Percentiles rank a stretch among this genome's conserved stretches.
phyloP scores from a whole-genome alignment of 331 rosid genomes.

The Prunus yedoensis region DNA sequence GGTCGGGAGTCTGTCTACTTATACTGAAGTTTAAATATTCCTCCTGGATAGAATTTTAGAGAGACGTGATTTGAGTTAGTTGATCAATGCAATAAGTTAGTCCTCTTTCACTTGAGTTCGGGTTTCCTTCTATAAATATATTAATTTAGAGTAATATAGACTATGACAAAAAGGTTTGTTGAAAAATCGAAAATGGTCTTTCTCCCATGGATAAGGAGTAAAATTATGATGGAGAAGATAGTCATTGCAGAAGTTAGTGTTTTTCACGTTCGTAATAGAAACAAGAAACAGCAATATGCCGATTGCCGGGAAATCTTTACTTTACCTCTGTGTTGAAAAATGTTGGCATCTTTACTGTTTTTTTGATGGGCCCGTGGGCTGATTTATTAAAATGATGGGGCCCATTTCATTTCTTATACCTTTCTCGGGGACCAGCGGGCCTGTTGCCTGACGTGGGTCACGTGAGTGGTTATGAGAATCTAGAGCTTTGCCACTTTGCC shows the following conservation, averaged over 20 bases:
- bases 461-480: not conserved
- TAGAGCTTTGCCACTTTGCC: not conserved
- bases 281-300: not conserved
- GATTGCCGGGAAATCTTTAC: not conserved
- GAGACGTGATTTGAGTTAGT: too few species aligned
- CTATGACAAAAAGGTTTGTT: too few species aligned
- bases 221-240: not conserved
- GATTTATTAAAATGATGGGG: not conserved
- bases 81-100: too few species aligned
- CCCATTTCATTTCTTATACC: not conserved
- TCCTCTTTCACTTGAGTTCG: accelerated
- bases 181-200: too few species aligned
- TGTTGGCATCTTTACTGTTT: not conserved
- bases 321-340: not conserved
- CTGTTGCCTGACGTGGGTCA: not conserved
- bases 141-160: too few species aligned
- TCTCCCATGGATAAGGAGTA: too few species aligned
- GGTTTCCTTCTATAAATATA: too few species aligned
- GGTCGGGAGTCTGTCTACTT: accelerated
- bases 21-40: accelerated
- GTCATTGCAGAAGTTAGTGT: not conserved
- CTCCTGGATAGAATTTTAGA: accelerated
- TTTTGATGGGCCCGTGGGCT: not conserved
- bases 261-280: slow-evolving; percentile 7
- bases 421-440: not conserved